Evolutionary conservation across 2,329 filamentous ascomycete species (phyloP), one percentile per base, ranked within the genome.

Genomic region (Talaromyces amestolkiae): DNA sequence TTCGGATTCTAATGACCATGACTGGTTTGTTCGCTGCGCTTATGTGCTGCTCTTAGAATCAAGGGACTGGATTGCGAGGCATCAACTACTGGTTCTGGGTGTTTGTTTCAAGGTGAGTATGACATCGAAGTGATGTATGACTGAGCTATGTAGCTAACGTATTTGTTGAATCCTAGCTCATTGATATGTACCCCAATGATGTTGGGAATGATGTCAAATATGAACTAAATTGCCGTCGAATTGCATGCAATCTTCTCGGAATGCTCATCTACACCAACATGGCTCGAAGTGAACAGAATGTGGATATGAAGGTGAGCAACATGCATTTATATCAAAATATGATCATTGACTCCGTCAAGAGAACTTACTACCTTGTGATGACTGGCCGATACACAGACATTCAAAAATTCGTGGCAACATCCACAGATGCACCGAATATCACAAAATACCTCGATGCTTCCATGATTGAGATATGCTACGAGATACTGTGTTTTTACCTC

Each of bases 241-340:
- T 92, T 65, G 87, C 91, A 37, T 93, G 91, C 72, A 81, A 91
- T 65, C 96, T 92, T 70, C 81, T 95, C 65, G 80, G 78, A 58
- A 77, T 79, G 13, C 81, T 79, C 27, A 78, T 81, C 3, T 76
- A 78, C 17, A 76, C 81, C 4, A 78, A 80, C 2, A 71, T 85
- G n/a, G 85, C 82, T 19, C 79, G 85, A 45, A 76, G 77, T 9
- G 76, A 82, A 61, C 78, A 80, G 41, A 75, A 76, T 24, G 61
- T 75, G 19, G 71, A 78, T 56, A 67, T 72, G 9, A 79, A 80
- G 67, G 82, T 81, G 65, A 69, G 5, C 7, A 22, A 15, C 22
- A 45, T 27, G 8, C 10, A 3, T 13, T 11, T 3, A 17, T 17
- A 1, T 19, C 53, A 6, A 27, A 17, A 19, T 43, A 43, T 43